These are phyloP conservation scores for Coriolopsis trogii DNA, from an alignment of 1,284 basidiomycete species.

Conservation along the genomic window DNA sequence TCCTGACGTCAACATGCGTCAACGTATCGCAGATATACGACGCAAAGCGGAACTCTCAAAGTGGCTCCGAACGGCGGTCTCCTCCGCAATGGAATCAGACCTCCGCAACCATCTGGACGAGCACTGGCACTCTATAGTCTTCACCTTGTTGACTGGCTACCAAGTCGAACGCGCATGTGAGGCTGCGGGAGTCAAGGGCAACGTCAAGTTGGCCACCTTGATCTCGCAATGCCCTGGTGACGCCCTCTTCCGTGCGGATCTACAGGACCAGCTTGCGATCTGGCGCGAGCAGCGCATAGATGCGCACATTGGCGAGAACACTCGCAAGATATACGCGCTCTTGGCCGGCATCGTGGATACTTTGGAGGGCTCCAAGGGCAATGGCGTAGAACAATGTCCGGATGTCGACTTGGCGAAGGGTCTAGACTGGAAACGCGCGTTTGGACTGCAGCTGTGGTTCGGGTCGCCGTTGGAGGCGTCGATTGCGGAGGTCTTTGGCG, in stretches of 20 bases:
- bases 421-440: constrained; percentile 94
- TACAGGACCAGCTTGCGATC: constrained; percentile 78
- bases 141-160: constrained; percentile 85
- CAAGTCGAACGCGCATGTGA: constrained; percentile 86
- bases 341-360: constrained; percentile 80
- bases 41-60: constrained; percentile 83
- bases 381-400: constrained; percentile 57
- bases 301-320: constrained; percentile 67
- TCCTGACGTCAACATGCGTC: constrained; percentile 59
- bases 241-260: constrained; percentile 73
- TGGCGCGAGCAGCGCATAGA: constrained; percentile 86
- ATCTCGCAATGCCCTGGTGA: constrained; percentile 90
- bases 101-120: constrained; percentile 54
- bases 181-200: constrained; percentile 75
- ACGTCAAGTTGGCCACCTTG: constrained; percentile 89
- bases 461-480: constrained; percentile 74
- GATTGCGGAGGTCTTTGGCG: constrained; percentile 69
- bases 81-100: constrained; percentile 75
- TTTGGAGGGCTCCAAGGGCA: constrained; percentile 60
- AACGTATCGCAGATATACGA: constrained; percentile 65
- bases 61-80: constrained; percentile 85
- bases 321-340: constrained; percentile 85
- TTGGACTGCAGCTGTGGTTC: constrained; percentile 94
- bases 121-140: constrained; percentile 59
- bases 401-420: constrained; percentile 78